phyloP scores from a whole-genome alignment of 306 rosid genomes.

The Rosa chinensis region DNA sequence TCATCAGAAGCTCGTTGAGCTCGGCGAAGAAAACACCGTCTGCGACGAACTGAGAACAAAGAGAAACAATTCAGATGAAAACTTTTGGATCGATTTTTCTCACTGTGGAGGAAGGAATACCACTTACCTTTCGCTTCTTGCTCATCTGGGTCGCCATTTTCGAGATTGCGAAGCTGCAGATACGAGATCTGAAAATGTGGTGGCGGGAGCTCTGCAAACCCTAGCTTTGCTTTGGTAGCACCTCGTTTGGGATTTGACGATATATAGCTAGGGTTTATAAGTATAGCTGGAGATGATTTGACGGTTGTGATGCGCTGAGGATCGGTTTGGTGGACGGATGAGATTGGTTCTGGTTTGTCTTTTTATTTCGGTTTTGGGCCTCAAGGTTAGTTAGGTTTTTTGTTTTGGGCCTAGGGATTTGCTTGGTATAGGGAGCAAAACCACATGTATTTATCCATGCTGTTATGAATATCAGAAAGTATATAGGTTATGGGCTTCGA shows the following conservation, averaged over 20 bases:
- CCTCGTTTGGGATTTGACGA: not conserved
- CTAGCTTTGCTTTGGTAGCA: conserved; percentile 16
- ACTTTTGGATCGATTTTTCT: not conserved
- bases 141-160: conserved; percentile 55
- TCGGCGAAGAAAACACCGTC: conserved; percentile 83
- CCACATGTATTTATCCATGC: too few relatives aligned
- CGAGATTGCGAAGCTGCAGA: conserved; percentile 7
- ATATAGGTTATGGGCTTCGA: too few relatives aligned
- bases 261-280: conserved; percentile 15
- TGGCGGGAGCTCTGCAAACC: conserved; percentile 42
- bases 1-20: conserved; percentile 66
- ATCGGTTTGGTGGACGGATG: conserved; percentile 20
- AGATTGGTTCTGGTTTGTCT: conserved; percentile 6
- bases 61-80: not conserved
- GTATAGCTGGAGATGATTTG: not conserved
- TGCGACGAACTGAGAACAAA: conserved; percentile 49
- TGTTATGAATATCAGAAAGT: not conserved
- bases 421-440: not conserved
- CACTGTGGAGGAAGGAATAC: not conserved
- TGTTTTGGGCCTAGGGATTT: not conserved
- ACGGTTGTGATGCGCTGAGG: conserved; percentile 21
- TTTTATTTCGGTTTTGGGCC: not conserved
- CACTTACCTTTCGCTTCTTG: conserved; percentile 73
- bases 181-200: conserved; percentile 18
- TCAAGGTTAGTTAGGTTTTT: not conserved